Evolutionary conservation across 352 stramenopile species (phyloP).

Genomic region (Globisporangium acanthophoron): DNA sequence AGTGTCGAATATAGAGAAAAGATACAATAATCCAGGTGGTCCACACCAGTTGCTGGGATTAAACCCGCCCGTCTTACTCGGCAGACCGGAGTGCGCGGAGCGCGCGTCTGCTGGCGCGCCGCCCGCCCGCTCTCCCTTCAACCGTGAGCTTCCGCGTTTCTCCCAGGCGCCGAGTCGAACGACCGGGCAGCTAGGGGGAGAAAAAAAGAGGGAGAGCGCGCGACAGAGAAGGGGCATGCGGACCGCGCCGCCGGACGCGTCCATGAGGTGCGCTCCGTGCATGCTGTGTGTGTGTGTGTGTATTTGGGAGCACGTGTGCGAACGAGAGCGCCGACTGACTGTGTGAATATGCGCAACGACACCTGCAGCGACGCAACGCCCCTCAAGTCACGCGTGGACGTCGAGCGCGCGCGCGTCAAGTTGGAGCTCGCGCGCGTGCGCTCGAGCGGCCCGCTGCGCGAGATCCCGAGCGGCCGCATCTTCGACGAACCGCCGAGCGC

Average conservation of each 20-base stretch:
- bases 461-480: constrained; percentile 45
- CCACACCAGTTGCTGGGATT: too few relatives aligned
- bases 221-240: background rate
- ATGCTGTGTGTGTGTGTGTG: background rate
- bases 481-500: constrained; percentile 44
- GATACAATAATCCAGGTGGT: background rate
- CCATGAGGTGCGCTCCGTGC: background rate
- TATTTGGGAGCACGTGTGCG: background rate
- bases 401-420: constrained; percentile 33
- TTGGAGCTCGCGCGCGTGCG: constrained; percentile 32
- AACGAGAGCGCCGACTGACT: background rate
- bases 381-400: constrained; percentile 14
- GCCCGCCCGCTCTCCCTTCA: constrained; percentile 7
- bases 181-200: background rate
- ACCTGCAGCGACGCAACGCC: background rate
- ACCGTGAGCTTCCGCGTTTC: constrained; percentile 7
- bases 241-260: too few relatives aligned
- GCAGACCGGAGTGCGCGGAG: too few relatives aligned
- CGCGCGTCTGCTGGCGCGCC: background rate
- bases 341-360: background rate
- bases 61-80: too few relatives aligned
- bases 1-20: too few relatives aligned
- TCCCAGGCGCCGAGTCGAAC: constrained; percentile 1
- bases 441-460: constrained; percentile 16
- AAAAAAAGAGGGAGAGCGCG: background rate